Percentiles rank a stretch among this genome's conserved stretches.
These are phyloP conservation scores for Myxozyma mucilagina DNA, from an alignment of 805 yeast genomes.

Conservation along the genomic window DNA sequence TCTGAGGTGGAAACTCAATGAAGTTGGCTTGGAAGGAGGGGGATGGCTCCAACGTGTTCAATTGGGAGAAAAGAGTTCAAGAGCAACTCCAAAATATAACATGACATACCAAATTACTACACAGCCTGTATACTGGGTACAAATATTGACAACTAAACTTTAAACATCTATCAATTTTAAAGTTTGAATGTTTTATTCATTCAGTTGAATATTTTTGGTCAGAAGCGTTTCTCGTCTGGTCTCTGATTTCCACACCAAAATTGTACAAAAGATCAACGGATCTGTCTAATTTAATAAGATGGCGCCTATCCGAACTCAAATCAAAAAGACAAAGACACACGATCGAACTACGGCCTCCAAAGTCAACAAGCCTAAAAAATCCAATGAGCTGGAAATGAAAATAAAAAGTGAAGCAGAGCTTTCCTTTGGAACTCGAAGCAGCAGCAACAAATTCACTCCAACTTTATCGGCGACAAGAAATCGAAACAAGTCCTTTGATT, in stretches of 20 bases:
- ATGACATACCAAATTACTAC: no score
- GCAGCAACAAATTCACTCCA: not conserved
- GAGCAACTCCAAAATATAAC: not conserved
- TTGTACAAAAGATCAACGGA: not conserved
- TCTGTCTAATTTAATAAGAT: not conserved
- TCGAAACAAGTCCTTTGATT: constrained; percentile 17
- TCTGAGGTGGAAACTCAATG: not conserved
- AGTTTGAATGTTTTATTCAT: not conserved
- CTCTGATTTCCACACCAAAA: no score
- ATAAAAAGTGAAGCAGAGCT: constrained; percentile 1
- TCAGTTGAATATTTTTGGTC: not conserved
- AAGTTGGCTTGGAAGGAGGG: not conserved
- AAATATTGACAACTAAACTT: not conserved
- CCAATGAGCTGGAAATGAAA: constrained; percentile 6
- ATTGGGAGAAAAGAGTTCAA: not conserved
- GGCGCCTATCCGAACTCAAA: constrained; percentile 13
- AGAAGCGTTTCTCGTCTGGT: not conserved
- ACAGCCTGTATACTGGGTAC: not conserved
- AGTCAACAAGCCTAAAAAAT: not conserved
- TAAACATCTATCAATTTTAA: not conserved
- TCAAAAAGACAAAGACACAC: not conserved
- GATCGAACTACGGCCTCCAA: not conserved
- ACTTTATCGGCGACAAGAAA: not conserved
- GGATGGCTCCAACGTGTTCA: not conserved
- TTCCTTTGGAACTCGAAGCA: not conserved